Percentiles rank a stretch among this genome's conserved stretches.
These are phyloP conservation scores for Cerioporus squamosus DNA, from an alignment of 1,284 basidiomycete species.

Conservation along the genomic window DNA sequence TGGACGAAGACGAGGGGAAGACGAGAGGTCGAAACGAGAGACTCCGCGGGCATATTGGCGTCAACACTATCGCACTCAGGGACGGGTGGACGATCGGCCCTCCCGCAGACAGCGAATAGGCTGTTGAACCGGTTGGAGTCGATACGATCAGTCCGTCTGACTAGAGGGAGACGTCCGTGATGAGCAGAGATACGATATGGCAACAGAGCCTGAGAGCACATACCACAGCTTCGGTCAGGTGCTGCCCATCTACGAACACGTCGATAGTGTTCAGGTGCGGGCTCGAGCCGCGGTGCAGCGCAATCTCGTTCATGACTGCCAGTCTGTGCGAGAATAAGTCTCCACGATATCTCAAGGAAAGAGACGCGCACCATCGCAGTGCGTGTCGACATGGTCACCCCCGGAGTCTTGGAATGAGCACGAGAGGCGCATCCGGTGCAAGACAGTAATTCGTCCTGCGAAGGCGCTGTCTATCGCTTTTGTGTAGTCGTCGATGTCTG, in stretches of 20 bases:
- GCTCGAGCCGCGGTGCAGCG: slow-evolving; percentile 89
- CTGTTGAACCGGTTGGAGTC: slow-evolving; percentile 96
- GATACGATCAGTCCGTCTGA: slow-evolving; percentile 95
- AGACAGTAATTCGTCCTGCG: slow-evolving; percentile 74
- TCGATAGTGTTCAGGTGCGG: slow-evolving; percentile 95
- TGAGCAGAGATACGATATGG: too few relatives aligned
- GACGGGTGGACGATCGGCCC: slow-evolving; percentile 97
- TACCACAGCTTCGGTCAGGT: slow-evolving; percentile 94
- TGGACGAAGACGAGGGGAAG: slow-evolving; percentile 83
- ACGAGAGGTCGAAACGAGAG: slow-evolving; percentile 92
- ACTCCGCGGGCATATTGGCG: slow-evolving; percentile 94
- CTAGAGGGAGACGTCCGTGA: slow-evolving; percentile 42
- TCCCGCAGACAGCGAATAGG: slow-evolving; percentile 94
- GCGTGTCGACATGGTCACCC: slow-evolving; percentile 56
- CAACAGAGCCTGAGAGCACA: slow-evolving; percentile 37
- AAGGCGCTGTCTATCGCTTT: slow-evolving; percentile 82
- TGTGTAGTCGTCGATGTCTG: slow-evolving; percentile 83
- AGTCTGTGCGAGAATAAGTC: slow-evolving; percentile 51
- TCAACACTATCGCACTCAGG: slow-evolving; percentile 87
- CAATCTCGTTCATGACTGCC: slow-evolving; percentile 99
- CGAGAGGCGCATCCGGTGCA: slow-evolving; percentile 86
- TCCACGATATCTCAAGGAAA: background rate
- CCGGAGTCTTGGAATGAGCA: slow-evolving; percentile 76
- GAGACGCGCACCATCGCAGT: slow-evolving; percentile 54
- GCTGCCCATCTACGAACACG: slow-evolving; percentile 93